Conservation (phyloP, 2,329 filamentous ascomycete species). For the Fusarium sp. region DNA sequence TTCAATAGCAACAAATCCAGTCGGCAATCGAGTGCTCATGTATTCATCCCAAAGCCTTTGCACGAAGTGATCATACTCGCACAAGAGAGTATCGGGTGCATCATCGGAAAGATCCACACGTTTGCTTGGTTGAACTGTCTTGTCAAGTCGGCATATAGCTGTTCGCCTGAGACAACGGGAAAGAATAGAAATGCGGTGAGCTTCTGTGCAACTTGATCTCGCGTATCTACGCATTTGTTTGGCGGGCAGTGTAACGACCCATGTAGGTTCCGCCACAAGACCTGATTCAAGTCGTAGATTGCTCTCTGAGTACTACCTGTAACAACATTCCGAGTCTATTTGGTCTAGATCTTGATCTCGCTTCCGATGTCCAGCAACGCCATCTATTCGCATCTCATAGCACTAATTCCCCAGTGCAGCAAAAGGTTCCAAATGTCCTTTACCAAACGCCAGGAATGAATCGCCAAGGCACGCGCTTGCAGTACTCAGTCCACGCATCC, state of each 20-base stretch:
- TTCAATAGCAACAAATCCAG: too few relatives aligned
- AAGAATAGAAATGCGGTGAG: not conserved
- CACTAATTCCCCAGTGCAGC: not conserved
- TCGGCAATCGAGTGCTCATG: not conserved
- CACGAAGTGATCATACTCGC: not conserved
- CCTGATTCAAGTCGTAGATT: not conserved
- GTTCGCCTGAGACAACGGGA: not conserved
- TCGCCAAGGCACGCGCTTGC: constrained; percentile 54
- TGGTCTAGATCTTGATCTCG: not conserved
- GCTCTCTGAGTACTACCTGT: not conserved
- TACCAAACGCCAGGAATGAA: constrained; percentile 51
- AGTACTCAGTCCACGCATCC: constrained; percentile 57
- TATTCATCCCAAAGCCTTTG: fast-evolving
- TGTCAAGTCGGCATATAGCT: fast-evolving
- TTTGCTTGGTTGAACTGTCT: not conserved
- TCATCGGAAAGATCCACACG: not conserved
- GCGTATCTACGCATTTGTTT: not conserved
- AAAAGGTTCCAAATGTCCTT: not conserved
- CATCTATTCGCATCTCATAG: not conserved
- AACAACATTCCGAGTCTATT: not conserved
- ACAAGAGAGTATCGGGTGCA: not conserved
- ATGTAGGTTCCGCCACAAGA: not conserved
- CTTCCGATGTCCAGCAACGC: not conserved
- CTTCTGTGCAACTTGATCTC: not conserved
- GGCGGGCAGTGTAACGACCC: not conserved